A percentile compares a stretch with the other conserved stretches of the same genome.
These are phyloP conservation scores for Solanum lycopersicoides DNA, from an alignment of 257 asterid genomes.

Conservation along the genomic window DNA sequence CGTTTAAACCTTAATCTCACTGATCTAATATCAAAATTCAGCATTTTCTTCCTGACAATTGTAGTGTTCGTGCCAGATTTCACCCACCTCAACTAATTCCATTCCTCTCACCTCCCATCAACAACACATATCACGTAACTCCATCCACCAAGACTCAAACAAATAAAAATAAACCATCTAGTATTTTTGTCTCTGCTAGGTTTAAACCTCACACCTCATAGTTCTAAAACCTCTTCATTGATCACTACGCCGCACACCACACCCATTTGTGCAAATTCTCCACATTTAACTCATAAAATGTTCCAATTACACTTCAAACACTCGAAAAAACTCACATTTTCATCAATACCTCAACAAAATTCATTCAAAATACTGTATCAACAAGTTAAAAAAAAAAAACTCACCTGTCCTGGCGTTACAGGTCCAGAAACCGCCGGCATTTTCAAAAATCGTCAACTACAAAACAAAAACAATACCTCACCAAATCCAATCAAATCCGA, in stretches of 20 bases:
- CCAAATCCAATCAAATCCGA: not conserved
- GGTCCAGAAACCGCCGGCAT: constrained; percentile 70
- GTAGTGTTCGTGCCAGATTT: not conserved
- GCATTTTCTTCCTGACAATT: not conserved
- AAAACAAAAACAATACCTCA: not conserved
- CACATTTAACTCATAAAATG: not conserved
- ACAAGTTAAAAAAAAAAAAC: not conserved
- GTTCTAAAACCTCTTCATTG: not conserved
- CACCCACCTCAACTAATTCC: not conserved
- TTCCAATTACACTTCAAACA: not conserved
- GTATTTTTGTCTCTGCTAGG: not conserved
- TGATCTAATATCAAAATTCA: not conserved
- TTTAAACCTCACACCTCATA: not conserved
- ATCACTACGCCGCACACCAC: not conserved
- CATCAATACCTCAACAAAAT: not conserved
- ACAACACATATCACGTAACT: not conserved
- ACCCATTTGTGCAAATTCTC: not conserved
- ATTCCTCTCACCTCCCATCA: not conserved
- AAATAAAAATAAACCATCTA: not conserved
- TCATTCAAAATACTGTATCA: not conserved
- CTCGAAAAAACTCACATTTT: not conserved
- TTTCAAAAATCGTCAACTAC: constrained; percentile 4
- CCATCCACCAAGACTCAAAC: not conserved
- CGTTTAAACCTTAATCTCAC: not conserved
- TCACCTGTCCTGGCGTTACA: constrained; percentile 64